These are phyloP conservation scores for Rhodomyrtus psidioides DNA, from an alignment of 441 rosid species.

Conservation along the genomic window DNA sequence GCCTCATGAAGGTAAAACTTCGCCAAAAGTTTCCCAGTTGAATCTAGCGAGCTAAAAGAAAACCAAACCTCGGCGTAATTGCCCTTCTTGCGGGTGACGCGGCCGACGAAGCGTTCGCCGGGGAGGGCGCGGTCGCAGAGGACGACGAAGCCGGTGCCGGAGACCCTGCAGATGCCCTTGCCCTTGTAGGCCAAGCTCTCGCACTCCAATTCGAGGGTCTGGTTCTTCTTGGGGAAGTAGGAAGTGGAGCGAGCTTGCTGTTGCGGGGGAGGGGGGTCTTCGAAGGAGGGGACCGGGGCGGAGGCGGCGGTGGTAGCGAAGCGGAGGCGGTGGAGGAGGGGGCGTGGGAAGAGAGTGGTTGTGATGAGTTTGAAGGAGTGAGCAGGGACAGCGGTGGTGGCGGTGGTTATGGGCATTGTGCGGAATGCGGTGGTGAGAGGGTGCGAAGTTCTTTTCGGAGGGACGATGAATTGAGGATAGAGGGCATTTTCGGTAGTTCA, in stretches of 20 bases:
- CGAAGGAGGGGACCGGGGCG: conserved; percentile 17
- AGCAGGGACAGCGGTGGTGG: neutral
- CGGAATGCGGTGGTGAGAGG: neutral
- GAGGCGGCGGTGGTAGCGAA: neutral
- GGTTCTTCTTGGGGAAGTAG: conserved; percentile 73
- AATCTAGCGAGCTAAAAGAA: neutral
- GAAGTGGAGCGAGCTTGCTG: neutral
- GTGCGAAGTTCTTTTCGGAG: neutral
- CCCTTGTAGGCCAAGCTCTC: conserved; percentile 90
- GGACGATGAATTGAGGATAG: neutral
- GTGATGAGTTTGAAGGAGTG: neutral
- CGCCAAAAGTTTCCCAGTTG: neutral
- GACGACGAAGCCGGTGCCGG: conserved; percentile 75
- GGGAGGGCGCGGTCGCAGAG: conserved; percentile 90
- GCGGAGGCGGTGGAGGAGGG: neutral
- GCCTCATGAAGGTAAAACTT: neutral
- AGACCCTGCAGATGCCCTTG: conserved; percentile 73
- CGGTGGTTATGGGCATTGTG: neutral
- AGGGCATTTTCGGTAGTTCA: neutral
- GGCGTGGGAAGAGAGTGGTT: neutral
- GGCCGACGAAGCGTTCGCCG: conserved; percentile 83
- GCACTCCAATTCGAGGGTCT: conserved; percentile 71
- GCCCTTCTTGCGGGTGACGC: conserved; percentile 75
- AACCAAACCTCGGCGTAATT: conserved; percentile 65
- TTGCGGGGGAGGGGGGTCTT: conserved; percentile 1